Conservation (phyloP, 495 filamentous ascomycete species). For the Endocarpon pusillum region DNA sequence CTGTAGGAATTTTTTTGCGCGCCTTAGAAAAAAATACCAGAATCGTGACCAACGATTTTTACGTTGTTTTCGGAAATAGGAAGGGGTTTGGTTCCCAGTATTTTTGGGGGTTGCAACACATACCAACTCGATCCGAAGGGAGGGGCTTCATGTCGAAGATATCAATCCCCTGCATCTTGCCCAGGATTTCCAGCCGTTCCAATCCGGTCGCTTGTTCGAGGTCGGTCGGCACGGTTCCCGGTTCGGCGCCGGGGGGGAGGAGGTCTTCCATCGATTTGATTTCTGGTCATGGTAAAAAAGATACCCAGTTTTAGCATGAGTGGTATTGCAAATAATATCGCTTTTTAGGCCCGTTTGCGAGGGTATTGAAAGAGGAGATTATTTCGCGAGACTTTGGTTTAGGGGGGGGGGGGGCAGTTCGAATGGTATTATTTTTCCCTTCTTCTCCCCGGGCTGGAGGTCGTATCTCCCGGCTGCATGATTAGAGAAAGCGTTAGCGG, state of each 20-base stretch:
- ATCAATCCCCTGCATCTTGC: slow-evolving; percentile 97
- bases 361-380: too few relatives aligned
- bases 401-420: too few relatives aligned
- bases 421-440: neutral
- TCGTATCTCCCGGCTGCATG: neutral
- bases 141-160: slow-evolving; percentile 97
- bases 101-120: slow-evolving; percentile 7
- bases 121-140: slow-evolving; percentile 75
- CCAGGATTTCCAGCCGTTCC: slow-evolving; percentile 94
- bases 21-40: neutral
- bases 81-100: too few relatives aligned
- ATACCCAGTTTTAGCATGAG: too few relatives aligned
- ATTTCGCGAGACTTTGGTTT: too few relatives aligned
- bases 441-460: neutral
- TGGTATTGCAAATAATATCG: too few relatives aligned
- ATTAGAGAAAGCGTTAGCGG: neutral
- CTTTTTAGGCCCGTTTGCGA: too few relatives aligned
- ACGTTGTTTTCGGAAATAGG: too few relatives aligned
- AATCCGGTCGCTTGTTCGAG: slow-evolving; percentile 89
- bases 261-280: slow-evolving; percentile 70
- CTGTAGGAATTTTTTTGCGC: slow-evolving; percentile 23
- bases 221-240: slow-evolving; percentile 82
- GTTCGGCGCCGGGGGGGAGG: slow-evolving; percentile 56
- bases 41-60: too few relatives aligned
- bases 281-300: too few relatives aligned